phyloP scores from a whole-genome alignment of 805 yeast species.

The Sungouiella thailandica region DNA sequence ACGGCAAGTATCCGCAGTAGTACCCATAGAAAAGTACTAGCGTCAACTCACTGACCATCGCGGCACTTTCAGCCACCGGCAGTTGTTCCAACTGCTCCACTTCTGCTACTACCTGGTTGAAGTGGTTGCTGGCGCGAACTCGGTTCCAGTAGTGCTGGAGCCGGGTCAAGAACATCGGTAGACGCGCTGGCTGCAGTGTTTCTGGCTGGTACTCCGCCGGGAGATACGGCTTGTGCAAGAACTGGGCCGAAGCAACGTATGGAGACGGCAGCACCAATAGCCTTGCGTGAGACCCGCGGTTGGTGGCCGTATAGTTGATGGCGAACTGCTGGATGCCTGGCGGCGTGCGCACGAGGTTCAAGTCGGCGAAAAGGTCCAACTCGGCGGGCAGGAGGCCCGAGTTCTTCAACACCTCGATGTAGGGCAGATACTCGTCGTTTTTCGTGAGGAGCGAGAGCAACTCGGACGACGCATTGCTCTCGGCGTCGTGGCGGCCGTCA shows the following conservation, averaged over 20 bases:
- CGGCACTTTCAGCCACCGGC: conserved; percentile 17
- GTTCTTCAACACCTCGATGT: conserved; percentile 25
- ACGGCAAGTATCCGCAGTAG: conserved; percentile 38
- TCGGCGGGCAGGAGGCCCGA: conserved; percentile 29
- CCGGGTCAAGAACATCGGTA: conserved; percentile 32
- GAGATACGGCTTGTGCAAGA: conserved; percentile 26
- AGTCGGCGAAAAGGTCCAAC: conserved; percentile 30
- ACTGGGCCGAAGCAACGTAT: neutral
- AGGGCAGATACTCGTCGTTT: conserved; percentile 14
- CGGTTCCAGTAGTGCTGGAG: conserved; percentile 39
- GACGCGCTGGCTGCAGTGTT: conserved; percentile 19
- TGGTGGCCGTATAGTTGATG: conserved; percentile 32
- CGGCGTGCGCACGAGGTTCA: conserved; percentile 29
- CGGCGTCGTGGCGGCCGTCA: conserved; percentile 1
- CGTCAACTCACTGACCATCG: conserved; percentile 28
- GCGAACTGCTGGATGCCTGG: conserved; percentile 41
- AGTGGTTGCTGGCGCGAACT: conserved; percentile 28
- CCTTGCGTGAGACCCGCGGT: conserved; percentile 23
- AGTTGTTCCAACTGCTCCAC: conserved; percentile 20
- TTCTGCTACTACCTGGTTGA: conserved; percentile 29
- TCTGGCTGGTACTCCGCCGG: conserved; percentile 19
- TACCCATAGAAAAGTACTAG: conserved; percentile 40
- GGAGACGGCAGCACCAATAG: conserved; percentile 11
- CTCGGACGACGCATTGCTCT: conserved; percentile 13
- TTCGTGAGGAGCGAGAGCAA: conserved; percentile 17